A percentile compares a stretch with the other conserved stretches of the same genome.
These are phyloP conservation scores for Holtermannia corniformis DNA, from an alignment of 768 basidiomycete genomes.

Conservation along the genomic window DNA sequence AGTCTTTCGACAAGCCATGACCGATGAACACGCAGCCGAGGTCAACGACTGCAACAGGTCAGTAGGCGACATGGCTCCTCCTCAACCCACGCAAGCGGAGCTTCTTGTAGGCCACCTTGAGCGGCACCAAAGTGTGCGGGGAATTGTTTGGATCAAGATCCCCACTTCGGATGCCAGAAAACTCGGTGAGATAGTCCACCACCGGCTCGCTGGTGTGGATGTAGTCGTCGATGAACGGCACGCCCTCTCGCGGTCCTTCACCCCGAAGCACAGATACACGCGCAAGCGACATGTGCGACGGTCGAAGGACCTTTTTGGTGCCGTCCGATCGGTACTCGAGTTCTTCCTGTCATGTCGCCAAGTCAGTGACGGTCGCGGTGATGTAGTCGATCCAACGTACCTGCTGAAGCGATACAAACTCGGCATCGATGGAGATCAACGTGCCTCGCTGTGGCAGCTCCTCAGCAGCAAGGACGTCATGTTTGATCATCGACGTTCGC, in stretches of 20 bases:
- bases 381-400: slow-evolving; percentile 41
- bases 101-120: slow-evolving; percentile 99
- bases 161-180: slow-evolving; percentile 89
- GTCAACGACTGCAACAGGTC: slow-evolving; percentile 59
- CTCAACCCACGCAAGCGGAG: slow-evolving; percentile 55
- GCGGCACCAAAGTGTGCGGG: slow-evolving; percentile 77
- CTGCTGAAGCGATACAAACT: slow-evolving; percentile 96
- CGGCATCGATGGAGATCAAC: slow-evolving; percentile 88
- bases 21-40: slow-evolving; percentile 94
- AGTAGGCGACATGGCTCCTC: no score
- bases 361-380: background rate
- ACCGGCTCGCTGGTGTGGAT: slow-evolving; percentile 93
- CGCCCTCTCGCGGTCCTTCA: slow-evolving; percentile 63
- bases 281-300: slow-evolving; percentile 82
- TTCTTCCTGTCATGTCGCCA: slow-evolving; percentile 58
- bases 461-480: slow-evolving; percentile 58
- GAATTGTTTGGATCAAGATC: slow-evolving; percentile 81
- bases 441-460: slow-evolving; percentile 82
- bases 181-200: slow-evolving; percentile 94
- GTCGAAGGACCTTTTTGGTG: slow-evolving; percentile 81
- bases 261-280: slow-evolving; percentile 90
- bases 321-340: slow-evolving; percentile 91
- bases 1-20: slow-evolving; percentile 93
- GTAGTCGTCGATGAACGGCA: slow-evolving; percentile 96
- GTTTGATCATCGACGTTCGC: slow-evolving; percentile 62